Base-by-base conservation (phyloP, 352 stramenopile species). In the Pythium monospermum region DNA sequence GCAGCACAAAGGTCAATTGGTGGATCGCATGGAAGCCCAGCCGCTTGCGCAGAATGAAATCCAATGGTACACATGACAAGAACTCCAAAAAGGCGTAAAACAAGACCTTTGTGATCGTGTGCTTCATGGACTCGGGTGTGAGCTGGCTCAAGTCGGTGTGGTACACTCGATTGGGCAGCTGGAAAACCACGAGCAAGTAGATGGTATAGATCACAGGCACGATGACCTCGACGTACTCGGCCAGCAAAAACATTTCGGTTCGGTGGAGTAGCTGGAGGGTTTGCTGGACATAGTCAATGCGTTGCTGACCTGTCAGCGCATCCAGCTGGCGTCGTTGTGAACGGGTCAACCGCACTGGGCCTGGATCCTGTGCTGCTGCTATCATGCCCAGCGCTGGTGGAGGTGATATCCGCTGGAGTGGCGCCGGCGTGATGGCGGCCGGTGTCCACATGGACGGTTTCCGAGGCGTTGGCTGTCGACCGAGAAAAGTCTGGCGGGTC, bases 1-100 rank as follows among this genome's bases (percentile, higher is more conserved):
- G 47, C 30, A 72, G 28, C 1, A 69, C 64, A 19, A 72, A 72
- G 11, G 55, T 41, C 3, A 72, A 41, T 15, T 66, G 59, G 18
- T 57, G 44, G 5, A 73, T 39, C 15, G 55, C 19, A 1, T 33
- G 36, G 1, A 73, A 18, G 3, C 41, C 12, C 25, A 57, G 64
- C 33, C 56, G 58, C 13, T 56, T 48, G 5, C 70, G 38, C 18
- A 72, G 19, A 16, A 68, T 42, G 6, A 22, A 12, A 15, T 56
- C 43, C 7, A 72, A 36, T 0, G 49, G 18, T 4, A 66, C 10
- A 1, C 72, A 37, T 1, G 59, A 63, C 5, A 48, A 37, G 7
- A 70, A 25, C 56, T 72, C 56, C 4, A 76, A 40, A 6, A 32
- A n/a, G 5, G 51, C 38, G 27, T 67, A 74, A 6, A 69, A 2